phyloP scores from a whole-genome alignment of 140 eudicot species.

The Senecio squalidus region DNA sequence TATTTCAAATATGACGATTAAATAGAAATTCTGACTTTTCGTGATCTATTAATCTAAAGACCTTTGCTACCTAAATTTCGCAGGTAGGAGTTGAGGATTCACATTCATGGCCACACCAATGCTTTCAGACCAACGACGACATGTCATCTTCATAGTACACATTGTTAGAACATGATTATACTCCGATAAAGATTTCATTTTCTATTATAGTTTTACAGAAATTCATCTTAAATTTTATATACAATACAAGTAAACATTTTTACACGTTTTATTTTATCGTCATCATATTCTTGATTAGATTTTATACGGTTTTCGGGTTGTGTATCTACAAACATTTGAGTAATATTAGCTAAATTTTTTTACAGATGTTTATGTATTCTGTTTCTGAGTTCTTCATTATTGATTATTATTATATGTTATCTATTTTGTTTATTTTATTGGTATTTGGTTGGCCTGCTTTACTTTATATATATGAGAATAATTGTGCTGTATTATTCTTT shows the following conservation, averaged over 20 bases:
- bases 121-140: constrained; percentile 13
- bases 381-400: not conserved
- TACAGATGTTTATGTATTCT: not conserved
- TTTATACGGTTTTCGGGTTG: not conserved
- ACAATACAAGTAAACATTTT: constrained; percentile 1
- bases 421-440: constrained; percentile 22
- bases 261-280: not conserved
- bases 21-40: not conserved
- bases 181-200: constrained; percentile 2
- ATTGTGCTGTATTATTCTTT: constrained; percentile 18
- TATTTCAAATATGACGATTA: constrained; percentile 19
- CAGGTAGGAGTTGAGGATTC: constrained; percentile 30
- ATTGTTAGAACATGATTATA: constrained; percentile 9
- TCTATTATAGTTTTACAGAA: not conserved
- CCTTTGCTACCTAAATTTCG: constrained; percentile 8
- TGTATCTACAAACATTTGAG: not conserved
- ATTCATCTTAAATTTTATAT: constrained; percentile 21
- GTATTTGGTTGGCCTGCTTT: constrained; percentile 23
- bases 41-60: constrained; percentile 9
- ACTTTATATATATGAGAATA: constrained; percentile 8
- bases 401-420: constrained; percentile 13
- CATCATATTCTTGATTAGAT: not conserved
- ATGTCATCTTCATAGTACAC: constrained; percentile 20
- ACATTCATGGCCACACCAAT: constrained; percentile 22
- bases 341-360: not conserved